These are phyloP conservation scores for Acer negundo DNA, from an alignment of 345 rosid species.

Conservation along the genomic window DNA sequence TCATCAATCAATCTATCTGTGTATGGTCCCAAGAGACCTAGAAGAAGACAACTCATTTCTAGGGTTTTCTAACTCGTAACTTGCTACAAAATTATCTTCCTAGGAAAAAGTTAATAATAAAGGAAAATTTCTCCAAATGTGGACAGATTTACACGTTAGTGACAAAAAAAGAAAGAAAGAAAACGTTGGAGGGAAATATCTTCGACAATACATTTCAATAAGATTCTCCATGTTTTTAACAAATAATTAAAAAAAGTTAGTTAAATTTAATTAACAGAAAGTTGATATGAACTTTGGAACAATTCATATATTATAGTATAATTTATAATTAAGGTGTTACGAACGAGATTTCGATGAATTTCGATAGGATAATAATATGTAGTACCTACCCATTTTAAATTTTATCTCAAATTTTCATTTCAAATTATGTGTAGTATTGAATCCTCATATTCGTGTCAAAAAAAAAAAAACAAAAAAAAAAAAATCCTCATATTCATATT, in stretches of 20 bases:
- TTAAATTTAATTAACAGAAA: no score
- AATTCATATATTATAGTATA: no score
- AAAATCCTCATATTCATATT: no score
- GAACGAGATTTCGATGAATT: no score
- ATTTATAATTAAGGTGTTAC: no score
- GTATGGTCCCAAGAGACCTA: slow-evolving; percentile 21
- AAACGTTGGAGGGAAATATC: neutral
- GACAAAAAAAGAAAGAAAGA: neutral
- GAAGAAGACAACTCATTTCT: slow-evolving; percentile 11
- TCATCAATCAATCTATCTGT: neutral
- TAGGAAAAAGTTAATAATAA: neutral
- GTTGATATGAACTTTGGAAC: neutral
- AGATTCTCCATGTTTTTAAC: neutral
- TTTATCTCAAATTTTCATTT: neutral
- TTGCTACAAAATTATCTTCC: slow-evolving; percentile 3
- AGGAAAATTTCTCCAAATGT: neutral
- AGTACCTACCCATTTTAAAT: no score
- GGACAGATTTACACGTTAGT: neutral
- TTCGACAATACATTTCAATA: neutral
- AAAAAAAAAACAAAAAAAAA: no score
- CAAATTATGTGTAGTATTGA: neutral
- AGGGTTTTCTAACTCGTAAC: slow-evolving; percentile 3
- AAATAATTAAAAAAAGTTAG: no score
- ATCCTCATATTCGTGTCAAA: no score
- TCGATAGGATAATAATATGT: no score